Conservation (phyloP, 495 filamentous ascomycete genomes). For the Trichocladium antarcticum region DNA sequence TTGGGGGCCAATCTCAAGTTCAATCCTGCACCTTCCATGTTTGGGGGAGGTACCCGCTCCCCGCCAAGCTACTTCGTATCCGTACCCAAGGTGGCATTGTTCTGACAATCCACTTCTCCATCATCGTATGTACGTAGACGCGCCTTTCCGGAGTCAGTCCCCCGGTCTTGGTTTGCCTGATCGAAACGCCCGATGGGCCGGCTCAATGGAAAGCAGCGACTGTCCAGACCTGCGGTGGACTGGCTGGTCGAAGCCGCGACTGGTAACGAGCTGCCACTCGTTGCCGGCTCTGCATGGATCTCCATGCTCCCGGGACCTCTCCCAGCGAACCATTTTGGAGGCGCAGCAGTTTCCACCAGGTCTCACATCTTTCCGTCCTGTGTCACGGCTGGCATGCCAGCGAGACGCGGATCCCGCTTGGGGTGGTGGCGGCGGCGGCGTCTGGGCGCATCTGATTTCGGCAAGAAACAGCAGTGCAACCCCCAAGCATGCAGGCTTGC, state of each 20-base stretch:
- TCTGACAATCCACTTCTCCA: background rate
- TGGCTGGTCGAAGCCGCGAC: background rate
- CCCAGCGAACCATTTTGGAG: conserved; percentile 6
- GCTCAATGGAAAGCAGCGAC: conserved; percentile 5
- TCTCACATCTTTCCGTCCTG: background rate
- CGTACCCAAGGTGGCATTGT: background rate
- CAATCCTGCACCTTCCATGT: no score
- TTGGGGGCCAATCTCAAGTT: no score
- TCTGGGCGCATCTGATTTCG: background rate
- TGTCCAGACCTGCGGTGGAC: background rate
- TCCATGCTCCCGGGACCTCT: background rate
- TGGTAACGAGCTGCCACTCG: background rate
- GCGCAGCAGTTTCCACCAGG: conserved; percentile 10
- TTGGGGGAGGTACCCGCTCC: no score
- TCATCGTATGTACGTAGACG: background rate
- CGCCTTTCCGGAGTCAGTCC: conserved; percentile 1
- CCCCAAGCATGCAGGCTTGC: background rate
- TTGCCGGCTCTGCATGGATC: conserved; percentile 1
- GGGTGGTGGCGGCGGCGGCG: background rate
- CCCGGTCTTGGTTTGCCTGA: background rate
- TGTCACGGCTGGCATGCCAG: no score
- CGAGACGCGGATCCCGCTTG: background rate
- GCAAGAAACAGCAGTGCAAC: background rate
- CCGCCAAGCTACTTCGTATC: no score
- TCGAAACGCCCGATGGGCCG: conserved; percentile 4